These are phyloP conservation scores for Sherardia arvensis DNA, from an alignment of 257 asterid species.

Conservation along the genomic window DNA sequence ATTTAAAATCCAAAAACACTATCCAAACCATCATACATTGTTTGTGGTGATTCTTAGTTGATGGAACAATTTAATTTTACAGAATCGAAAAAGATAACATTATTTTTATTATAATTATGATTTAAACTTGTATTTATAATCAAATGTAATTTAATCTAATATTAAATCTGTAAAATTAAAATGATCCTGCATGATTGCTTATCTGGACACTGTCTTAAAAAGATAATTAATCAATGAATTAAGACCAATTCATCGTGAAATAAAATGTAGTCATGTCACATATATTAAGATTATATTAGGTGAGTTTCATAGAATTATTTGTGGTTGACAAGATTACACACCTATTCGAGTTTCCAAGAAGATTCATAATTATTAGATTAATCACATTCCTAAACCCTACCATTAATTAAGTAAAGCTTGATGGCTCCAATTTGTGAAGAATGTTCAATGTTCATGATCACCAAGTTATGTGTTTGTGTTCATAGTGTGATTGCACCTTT, in stretches of 20 bases:
- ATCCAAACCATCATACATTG: not conserved
- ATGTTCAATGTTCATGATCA: not conserved
- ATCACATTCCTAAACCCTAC: not conserved
- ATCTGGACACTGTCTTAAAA: not conserved
- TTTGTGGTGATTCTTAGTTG: no score
- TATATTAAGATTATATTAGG: not conserved
- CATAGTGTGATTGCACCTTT: not conserved
- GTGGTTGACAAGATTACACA: slow-evolving; percentile 23
- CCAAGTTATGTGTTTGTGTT: not conserved
- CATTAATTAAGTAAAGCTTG: not conserved
- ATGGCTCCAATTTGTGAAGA: not conserved
- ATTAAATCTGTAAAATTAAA: no score
- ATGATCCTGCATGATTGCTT: no score
- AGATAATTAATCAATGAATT: not conserved
- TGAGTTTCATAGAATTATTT: not conserved
- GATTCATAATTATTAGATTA: not conserved
- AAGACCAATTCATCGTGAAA: not conserved
- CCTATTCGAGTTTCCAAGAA: slow-evolving; percentile 1
- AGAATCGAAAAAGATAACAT: no score
- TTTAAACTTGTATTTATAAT: no score
- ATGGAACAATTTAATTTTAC: no score
- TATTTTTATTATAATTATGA: no score
- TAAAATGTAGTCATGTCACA: not conserved
- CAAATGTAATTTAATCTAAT: no score
- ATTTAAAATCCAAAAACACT: not conserved